These are phyloP conservation scores for Phytophthora tubulina DNA, from an alignment of 352 stramenopile species.

Conservation along the genomic window DNA sequence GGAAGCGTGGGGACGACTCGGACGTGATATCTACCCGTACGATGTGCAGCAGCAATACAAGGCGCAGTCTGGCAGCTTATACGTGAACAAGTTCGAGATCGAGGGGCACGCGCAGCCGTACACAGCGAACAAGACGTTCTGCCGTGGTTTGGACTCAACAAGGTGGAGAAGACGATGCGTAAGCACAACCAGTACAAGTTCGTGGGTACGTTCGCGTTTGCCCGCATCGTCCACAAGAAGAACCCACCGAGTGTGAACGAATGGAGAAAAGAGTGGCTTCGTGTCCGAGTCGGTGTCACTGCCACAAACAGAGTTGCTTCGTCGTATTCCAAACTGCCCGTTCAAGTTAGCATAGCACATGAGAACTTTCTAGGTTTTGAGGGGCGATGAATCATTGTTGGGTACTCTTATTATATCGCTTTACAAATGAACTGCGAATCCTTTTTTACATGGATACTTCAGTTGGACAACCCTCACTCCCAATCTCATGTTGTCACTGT, in stretches of 20 bases:
- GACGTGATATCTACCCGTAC: constrained; percentile 81
- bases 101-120: constrained; percentile 76
- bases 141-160: constrained; percentile 61
- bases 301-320: too few species aligned
- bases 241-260: constrained; percentile 33
- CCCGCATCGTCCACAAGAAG: constrained; percentile 59
- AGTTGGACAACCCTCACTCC: too few species aligned
- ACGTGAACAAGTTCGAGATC: constrained; percentile 79
- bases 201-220: constrained; percentile 74
- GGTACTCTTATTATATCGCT: too few species aligned
- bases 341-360: too few species aligned
- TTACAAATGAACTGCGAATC: too few species aligned
- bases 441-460: too few species aligned
- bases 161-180: constrained; percentile 65
- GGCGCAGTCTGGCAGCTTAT: constrained; percentile 68
- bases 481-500: too few species aligned
- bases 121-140: constrained; percentile 59
- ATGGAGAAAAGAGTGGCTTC: too few species aligned
- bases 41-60: constrained; percentile 69
- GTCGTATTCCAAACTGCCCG: too few species aligned
- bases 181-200: constrained; percentile 77
- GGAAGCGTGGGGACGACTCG: constrained; percentile 64
- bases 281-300: too few species aligned
- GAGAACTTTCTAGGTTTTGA: too few species aligned
- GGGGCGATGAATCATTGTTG: too few species aligned